Evolutionary conservation across 257 asterid species (phyloP), one percentile per base, ranked within the genome.

Genomic region (Verbena officinalis): DNA sequence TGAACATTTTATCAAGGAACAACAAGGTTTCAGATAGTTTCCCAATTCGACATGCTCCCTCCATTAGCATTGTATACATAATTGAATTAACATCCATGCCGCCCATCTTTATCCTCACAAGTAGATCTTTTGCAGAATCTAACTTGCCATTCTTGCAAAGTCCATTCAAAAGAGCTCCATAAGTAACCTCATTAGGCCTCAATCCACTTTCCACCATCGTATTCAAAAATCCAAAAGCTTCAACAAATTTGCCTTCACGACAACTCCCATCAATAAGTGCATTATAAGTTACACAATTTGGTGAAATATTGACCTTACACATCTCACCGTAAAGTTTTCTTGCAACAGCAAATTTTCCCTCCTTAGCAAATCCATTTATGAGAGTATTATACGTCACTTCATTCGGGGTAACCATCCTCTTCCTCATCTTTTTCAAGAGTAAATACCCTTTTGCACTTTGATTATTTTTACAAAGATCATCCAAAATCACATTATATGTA

Each of bases 331-430:
- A 86, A 71, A 93, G 52, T 73, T 81, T 84, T 20, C 65, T 56
- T 8, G 99, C 97, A 74, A 81, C 76, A 23, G 63, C 78, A 69
- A 84, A 24, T 67, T 90, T 90, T 22, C 89, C 99, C 78, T 90
- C 99, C 71, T 81, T 84, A 50, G 84, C 82, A 66, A 93, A 93
- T 34, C 99, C 97, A 40, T 58, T 71, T 16, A 93, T 79, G 23
- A 93, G 90, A 65, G 91, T 93, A 78, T 90, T 90, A 76, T 87
- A 93, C 2, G 97, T 93, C 55, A 86, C 84, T 68, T 73, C 84
- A 86, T 90, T 86, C 7, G 99, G 99, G 36, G 66, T 46, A 43
- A 83, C 30, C 90, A 53, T 79, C 73, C 81, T 84, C 83, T 71
- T 86, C 68, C 82, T 66, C 96, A 93, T 81, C 78, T 73, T 87